phyloP scores from a whole-genome alignment of 129 eudicot species.

The Solidago caesia region DNA sequence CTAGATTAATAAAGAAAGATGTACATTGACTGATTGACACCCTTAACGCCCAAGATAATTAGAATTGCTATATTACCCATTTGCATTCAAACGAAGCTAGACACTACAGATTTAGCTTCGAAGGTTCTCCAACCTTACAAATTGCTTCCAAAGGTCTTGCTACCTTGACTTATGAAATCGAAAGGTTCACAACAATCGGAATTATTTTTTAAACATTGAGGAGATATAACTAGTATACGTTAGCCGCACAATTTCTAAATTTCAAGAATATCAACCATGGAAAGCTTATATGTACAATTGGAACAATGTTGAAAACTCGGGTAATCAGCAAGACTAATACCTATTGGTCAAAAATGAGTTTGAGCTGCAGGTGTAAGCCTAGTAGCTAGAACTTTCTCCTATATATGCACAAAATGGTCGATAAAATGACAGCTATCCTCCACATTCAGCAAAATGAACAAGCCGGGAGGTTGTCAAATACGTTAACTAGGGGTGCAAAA shows the following conservation, averaged over 20 bases:
- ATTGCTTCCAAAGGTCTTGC: neutral
- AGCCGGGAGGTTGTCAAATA: no score
- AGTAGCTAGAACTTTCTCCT: neutral
- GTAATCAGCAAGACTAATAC: neutral
- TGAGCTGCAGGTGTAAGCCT: neutral
- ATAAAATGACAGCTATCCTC: no score
- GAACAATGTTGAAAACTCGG: neutral
- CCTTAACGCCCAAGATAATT: no score
- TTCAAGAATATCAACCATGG: neutral
- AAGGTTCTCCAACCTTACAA: neutral
- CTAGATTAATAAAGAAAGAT: no score
- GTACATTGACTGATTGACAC: no score
- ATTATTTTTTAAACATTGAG: neutral
- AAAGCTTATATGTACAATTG: neutral
- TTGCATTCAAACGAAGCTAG: neutral
- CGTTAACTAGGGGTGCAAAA: no score
- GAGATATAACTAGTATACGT: neutral
- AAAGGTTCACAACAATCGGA: neutral
- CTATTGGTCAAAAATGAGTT: neutral
- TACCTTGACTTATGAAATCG: neutral
- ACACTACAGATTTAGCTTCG: neutral
- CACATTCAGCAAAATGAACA: no score
- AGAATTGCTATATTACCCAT: neutral
- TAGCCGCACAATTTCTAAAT: neutral
- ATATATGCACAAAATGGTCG: neutral